phyloP scores from a whole-genome alignment of 2,329 filamentous ascomycete species.

The Botrytis medusae region DNA sequence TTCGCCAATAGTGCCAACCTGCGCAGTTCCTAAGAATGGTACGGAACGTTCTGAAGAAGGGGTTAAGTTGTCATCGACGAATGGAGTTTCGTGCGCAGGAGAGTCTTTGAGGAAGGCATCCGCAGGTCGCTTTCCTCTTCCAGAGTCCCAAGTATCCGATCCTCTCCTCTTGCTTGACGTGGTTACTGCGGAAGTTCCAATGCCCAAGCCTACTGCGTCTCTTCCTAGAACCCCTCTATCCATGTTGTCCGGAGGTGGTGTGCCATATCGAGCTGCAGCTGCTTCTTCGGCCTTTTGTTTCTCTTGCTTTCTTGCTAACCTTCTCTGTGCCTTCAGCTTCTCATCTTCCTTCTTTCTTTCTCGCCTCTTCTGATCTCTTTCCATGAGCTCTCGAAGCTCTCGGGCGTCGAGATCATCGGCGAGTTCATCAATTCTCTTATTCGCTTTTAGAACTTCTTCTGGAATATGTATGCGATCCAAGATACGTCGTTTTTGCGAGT shows the following conservation, averaged over 20 bases:
- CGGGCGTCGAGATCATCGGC: constrained; percentile 84
- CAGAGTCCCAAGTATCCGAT: constrained; percentile 42
- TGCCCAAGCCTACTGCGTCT: constrained; percentile 56
- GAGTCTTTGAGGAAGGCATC: constrained; percentile 32
- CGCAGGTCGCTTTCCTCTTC: constrained; percentile 38
- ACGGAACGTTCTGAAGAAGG: constrained; percentile 36
- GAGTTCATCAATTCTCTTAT: constrained; percentile 66
- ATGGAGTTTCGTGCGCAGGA: constrained; percentile 18
- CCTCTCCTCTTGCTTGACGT: constrained; percentile 57
- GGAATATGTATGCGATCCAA: constrained; percentile 54
- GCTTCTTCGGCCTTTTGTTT: constrained; percentile 60
- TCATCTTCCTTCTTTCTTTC: constrained; percentile 72
- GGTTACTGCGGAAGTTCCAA: constrained; percentile 55
- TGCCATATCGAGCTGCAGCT: constrained; percentile 52
- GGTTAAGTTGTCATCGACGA: constrained; percentile 23
- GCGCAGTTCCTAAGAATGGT: constrained; percentile 49
- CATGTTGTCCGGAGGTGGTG: constrained; percentile 55
- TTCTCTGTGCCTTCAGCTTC: constrained; percentile 64
- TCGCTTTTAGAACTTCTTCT: constrained; percentile 59
- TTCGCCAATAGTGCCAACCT: constrained; percentile 48
- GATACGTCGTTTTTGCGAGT: constrained; percentile 53
- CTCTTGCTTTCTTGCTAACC: constrained; percentile 65
- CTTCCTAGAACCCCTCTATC: constrained; percentile 61
- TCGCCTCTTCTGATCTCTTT: constrained; percentile 77
- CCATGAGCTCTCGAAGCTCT: constrained; percentile 83